Percentiles rank a stretch among this genome's conserved stretches.
phyloP scores from a whole-genome alignment of 176 grass and related monocot species.

The Carex myosuroides region DNA sequence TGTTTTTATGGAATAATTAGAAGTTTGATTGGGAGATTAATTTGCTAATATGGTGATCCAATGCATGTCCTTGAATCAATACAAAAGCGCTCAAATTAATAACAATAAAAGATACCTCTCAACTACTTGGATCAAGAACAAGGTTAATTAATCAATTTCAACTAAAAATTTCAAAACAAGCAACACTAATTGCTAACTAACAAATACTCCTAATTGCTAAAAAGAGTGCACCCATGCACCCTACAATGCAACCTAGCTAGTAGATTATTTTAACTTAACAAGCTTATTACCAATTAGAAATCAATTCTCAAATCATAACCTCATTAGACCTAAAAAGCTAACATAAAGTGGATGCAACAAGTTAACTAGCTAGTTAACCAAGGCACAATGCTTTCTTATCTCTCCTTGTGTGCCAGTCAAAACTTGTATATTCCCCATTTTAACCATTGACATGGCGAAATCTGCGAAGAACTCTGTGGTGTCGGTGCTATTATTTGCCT shows the following conservation, averaged over 20 bases:
- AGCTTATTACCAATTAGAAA: constrained; percentile 15
- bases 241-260: neutral
- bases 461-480: constrained; percentile 66
- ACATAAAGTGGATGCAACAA: neutral
- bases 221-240: constrained; percentile 18
- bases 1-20: neutral
- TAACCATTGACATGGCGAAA: constrained; percentile 62
- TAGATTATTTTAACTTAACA: constrained; percentile 12
- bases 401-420: constrained; percentile 62
- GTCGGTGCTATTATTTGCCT: constrained; percentile 16
- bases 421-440: constrained; percentile 59
- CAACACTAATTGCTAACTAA: neutral
- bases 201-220: neutral
- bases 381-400: constrained; percentile 58
- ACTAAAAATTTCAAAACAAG: neutral
- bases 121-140: constrained; percentile 6
- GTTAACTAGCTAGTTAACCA: constrained; percentile 39
- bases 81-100: neutral
- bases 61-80: neutral
- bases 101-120: neutral
- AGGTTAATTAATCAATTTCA: neutral
- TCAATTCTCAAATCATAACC: neutral
- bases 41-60: neutral
- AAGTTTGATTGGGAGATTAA: neutral
- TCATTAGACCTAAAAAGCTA: neutral